A percentile compares a stretch with the other conserved stretches of the same genome.
phyloP scores from a whole-genome alignment of 805 yeast species.

The Kodamaea kakaduensis region DNA sequence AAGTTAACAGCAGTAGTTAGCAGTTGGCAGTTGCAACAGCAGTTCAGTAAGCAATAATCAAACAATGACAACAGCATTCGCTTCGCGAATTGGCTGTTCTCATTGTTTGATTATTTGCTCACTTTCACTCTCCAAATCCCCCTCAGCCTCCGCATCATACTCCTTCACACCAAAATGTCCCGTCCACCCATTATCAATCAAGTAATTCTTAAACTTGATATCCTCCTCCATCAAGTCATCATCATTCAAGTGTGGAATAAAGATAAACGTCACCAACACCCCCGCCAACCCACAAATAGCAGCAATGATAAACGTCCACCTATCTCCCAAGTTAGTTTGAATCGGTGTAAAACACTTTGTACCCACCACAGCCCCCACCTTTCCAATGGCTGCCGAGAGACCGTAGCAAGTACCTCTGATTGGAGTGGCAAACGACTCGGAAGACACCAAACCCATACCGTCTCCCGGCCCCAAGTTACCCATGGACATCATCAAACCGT shows the following conservation, averaged over 20 bases:
- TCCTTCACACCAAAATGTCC: constrained; percentile 41
- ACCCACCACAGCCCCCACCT: constrained; percentile 83
- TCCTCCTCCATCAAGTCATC: constrained; percentile 69
- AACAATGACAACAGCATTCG: too few species aligned
- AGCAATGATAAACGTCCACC: constrained; percentile 77
- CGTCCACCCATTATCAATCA: constrained; percentile 57
- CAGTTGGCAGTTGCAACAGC: too few species aligned
- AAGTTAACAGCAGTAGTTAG: too few species aligned
- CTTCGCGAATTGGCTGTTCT: too few species aligned
- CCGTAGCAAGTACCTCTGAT: constrained; percentile 76
- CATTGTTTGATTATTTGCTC: too few species aligned
- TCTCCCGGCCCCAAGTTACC: constrained; percentile 83
- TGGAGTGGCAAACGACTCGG: constrained; percentile 72
- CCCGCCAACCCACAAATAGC: constrained; percentile 70
- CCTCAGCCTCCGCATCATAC: constrained; percentile 8
- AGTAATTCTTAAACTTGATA: constrained; percentile 54
- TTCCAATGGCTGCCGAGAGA: constrained; percentile 73
- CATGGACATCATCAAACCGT: constrained; percentile 64
- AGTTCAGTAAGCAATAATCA: too few species aligned
- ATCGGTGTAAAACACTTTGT: constrained; percentile 70
- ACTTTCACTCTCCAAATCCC: constrained; percentile 9
- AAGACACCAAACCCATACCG: constrained; percentile 62
- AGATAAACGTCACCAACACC: constrained; percentile 52
- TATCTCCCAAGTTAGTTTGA: constrained; percentile 56
- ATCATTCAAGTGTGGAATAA: constrained; percentile 64